A percentile compares a stretch with the other conserved stretches of the same genome.
phyloP scores from a whole-genome alignment of 495 filamentous ascomycete species.

The Penicillium bovifimosum region DNA sequence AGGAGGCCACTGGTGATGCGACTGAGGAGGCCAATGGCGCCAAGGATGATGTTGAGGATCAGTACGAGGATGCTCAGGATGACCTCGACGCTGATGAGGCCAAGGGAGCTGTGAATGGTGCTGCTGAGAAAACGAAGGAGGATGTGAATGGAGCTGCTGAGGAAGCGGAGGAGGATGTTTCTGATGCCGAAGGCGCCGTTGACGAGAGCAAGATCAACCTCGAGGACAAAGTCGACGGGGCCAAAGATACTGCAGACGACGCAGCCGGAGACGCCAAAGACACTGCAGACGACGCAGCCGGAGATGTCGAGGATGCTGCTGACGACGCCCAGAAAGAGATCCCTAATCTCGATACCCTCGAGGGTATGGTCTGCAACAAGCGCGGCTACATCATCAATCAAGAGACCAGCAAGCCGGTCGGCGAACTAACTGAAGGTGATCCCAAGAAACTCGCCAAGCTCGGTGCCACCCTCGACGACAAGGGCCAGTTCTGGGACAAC shows the following conservation, averaged over 20 bases:
- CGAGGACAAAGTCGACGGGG: slow-evolving; percentile 20
- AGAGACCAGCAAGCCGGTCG: slow-evolving; percentile 47
- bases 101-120: slow-evolving; percentile 30
- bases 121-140: no score
- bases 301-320: slow-evolving; percentile 32
- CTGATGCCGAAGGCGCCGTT: slow-evolving; percentile 12
- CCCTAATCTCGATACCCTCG: slow-evolving; percentile 54
- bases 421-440: slow-evolving; percentile 56
- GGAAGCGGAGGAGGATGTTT: slow-evolving; percentile 23
- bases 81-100: slow-evolving; percentile 17
- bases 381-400: slow-evolving; percentile 51
- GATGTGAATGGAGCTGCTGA: no score
- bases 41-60: slow-evolving; percentile 24
- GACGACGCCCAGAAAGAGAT: slow-evolving; percentile 36
- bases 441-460: slow-evolving; percentile 51
- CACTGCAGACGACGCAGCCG: slow-evolving; percentile 26
- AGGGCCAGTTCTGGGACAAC: slow-evolving; percentile 60
- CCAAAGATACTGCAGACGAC: slow-evolving; percentile 25
- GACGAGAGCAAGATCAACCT: slow-evolving; percentile 21
- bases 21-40: slow-evolving; percentile 7
- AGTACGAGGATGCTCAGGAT: slow-evolving; percentile 36
- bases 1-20: slow-evolving; percentile 15
- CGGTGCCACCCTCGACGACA: slow-evolving; percentile 51
- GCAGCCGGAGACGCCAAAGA: slow-evolving; percentile 18
- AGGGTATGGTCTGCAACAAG: slow-evolving; percentile 59